Evolutionary conservation across 106 monocot species (phyloP), one percentile per base, ranked within the genome.

Genomic region (Alisma plantagoaquatica): DNA sequence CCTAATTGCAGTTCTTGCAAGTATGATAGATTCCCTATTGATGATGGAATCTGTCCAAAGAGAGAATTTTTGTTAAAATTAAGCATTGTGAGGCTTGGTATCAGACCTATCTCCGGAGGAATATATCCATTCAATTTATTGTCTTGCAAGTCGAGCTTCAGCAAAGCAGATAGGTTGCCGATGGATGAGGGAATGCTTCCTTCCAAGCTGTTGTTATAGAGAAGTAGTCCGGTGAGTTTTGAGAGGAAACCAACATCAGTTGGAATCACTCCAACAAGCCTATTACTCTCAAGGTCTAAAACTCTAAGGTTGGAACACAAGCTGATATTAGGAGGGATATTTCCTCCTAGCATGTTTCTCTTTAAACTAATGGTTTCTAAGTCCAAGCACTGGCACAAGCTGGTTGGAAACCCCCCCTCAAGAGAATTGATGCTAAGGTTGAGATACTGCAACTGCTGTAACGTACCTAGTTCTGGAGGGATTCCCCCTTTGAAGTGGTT

Each of bases 381-480:
- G 3, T 33, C 22, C 5, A 18, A 5, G 18, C 29, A 31, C 2
- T 1, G 1, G n/a, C n/a, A n/a, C 22, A 54, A 14, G 2, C 20
- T 16, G 4, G 4, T 15, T 16, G 52, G 52, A 10, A 52, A 29
- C 25, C 6, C 28, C 3, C 52, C 52, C 0, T 21, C 22, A 23
- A 56, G 49, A 15, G 61, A 50, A 24, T 62, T 62, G 2, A 5
- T 33, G 49, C 48, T 62, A 1, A 48, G 22, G 31, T 49, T 25
- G 21, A 62, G 30, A 38, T 23, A 3, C 10, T 25, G 19, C 17
- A 62, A 44, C 33, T 44, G 20, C 8, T 10, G 2, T n/a, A 62
- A 31, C 5, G 1, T 9, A 11, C 49, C 48, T 10, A 62, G 23
- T 12, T 48, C 49, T 14, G 5, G 11, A 8, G 61, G 61, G 23